Conservation (phyloP, 345 rosid species). For the Citrus sp. region DNA sequence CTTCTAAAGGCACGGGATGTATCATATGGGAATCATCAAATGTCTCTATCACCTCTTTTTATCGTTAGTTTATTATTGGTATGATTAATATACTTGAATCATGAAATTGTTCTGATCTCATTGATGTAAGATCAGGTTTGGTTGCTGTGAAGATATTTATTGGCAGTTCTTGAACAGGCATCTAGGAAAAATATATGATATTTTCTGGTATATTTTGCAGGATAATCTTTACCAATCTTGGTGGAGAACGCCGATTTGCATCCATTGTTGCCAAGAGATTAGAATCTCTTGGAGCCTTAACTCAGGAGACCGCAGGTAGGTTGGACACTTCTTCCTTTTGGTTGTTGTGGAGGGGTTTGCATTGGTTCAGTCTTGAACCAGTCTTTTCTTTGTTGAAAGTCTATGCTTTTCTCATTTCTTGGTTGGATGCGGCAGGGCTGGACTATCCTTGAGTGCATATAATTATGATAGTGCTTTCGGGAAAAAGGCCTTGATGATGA, state of each 20-base stretch:
- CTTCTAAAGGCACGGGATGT: background rate
- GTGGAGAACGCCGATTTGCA: conserved; percentile 99
- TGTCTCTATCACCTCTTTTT: background rate
- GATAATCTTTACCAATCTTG: conserved; percentile 85
- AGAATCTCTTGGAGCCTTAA: conserved; percentile 95
- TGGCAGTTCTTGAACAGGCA: background rate
- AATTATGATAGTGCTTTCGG: conserved; percentile 94
- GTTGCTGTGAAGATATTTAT: background rate
- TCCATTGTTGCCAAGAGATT: conserved; percentile 98
- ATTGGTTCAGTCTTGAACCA: conserved; percentile 3
- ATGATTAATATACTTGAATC: too few species aligned
- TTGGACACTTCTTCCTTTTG: conserved; percentile 10
- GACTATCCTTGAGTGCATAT: conserved; percentile 90
- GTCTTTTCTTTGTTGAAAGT: conserved; percentile 1
- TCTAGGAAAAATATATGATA: background rate
- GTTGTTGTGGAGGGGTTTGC: conserved; percentile 7
- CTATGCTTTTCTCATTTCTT: conserved; percentile 17
- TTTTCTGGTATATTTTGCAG: conserved; percentile 31
- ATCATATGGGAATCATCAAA: conserved; percentile 1
- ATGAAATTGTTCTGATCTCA: background rate
- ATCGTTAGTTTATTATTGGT: background rate
- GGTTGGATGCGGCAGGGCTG: conserved; percentile 65
- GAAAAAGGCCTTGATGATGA: conserved; percentile 84
- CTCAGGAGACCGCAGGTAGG: conserved; percentile 95
- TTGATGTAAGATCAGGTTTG: background rate